These are phyloP conservation scores for Myxozyma monticola DNA, from an alignment of 805 yeast genomes.

Conservation along the genomic window DNA sequence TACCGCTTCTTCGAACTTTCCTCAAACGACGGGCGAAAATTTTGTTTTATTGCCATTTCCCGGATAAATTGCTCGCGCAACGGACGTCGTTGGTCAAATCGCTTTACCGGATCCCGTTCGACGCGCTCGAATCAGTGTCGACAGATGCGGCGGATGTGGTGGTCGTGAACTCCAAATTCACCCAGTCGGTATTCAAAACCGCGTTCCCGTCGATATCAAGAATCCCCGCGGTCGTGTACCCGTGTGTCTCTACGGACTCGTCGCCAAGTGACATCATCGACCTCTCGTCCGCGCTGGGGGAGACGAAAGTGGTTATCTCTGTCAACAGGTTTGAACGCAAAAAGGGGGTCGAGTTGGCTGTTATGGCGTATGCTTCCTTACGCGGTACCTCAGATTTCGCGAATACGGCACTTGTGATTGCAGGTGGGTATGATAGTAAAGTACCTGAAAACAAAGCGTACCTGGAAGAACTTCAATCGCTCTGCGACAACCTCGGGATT, in stretches of 20 bases:
- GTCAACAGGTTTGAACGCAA: conserved; percentile 87
- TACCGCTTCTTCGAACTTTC: conserved; percentile 60
- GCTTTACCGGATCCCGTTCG: conserved; percentile 79
- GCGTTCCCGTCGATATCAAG: conserved; percentile 51
- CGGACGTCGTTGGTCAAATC: conserved; percentile 53
- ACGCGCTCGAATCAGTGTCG: conserved; percentile 76
- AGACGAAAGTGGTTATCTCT: conserved; percentile 56
- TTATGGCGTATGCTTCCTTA: conserved; percentile 60
- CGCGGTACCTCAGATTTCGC: conserved; percentile 43
- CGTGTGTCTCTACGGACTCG: conserved; percentile 57
- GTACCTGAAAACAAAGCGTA: conserved; percentile 75
- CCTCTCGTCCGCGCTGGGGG: background rate
- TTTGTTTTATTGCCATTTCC: conserved; percentile 93
- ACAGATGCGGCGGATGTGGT: conserved; percentile 73
- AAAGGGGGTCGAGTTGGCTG: conserved; percentile 78
- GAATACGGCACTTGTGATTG: conserved; percentile 54
- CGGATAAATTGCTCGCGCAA: conserved; percentile 76
- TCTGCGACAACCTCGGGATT: conserved; percentile 50
- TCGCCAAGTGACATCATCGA: background rate
- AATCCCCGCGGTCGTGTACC: conserved; percentile 62
- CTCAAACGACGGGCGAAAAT: conserved; percentile 45
- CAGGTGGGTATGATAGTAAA: conserved; percentile 91
- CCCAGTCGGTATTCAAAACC: conserved; percentile 63
- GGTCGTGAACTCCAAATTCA: conserved; percentile 86
- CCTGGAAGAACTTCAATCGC: conserved; percentile 56